These are phyloP conservation scores for Fusarium hostae DNA, from an alignment of 2,329 filamentous ascomycete genomes.

Conservation along the genomic window DNA sequence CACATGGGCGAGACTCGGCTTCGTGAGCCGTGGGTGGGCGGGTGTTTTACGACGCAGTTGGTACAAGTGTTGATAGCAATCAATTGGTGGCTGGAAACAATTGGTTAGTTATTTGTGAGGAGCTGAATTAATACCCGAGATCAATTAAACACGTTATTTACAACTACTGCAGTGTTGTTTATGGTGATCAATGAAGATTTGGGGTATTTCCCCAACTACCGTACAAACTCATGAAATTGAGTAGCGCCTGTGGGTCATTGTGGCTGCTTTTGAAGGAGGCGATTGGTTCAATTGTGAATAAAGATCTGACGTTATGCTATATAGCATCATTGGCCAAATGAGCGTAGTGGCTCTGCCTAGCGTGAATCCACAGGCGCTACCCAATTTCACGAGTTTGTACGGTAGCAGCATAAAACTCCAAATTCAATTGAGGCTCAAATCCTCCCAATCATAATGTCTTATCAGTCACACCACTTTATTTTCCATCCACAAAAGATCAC, in stretches of 20 bases:
- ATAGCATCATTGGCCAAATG: too few relatives aligned
- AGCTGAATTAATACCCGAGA: background rate
- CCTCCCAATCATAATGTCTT: background rate
- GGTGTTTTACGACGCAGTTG: background rate
- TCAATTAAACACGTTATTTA: background rate
- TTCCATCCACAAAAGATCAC: background rate
- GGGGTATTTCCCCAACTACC: background rate
- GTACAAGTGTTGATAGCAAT: background rate
- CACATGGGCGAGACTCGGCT: conserved; percentile 6
- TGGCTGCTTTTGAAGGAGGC: too few relatives aligned
- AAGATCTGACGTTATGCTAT: too few relatives aligned
- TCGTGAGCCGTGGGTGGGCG: background rate
- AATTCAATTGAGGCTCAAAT: background rate
- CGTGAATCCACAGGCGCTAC: too few relatives aligned
- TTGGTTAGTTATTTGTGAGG: background rate
- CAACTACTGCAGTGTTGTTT: background rate
- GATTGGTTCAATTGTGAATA: too few relatives aligned
- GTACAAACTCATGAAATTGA: too few relatives aligned
- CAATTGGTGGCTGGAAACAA: background rate
- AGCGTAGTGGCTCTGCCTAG: too few relatives aligned
- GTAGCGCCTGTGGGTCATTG: too few relatives aligned
- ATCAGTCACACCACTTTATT: background rate
- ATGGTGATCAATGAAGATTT: background rate
- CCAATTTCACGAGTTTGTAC: too few relatives aligned
- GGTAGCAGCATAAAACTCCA: background rate